A percentile compares a stretch with the other conserved stretches of the same genome.
Conservation (phyloP, 2,329 filamentous ascomycete species). For the Helicocarpus griseus region DNA sequence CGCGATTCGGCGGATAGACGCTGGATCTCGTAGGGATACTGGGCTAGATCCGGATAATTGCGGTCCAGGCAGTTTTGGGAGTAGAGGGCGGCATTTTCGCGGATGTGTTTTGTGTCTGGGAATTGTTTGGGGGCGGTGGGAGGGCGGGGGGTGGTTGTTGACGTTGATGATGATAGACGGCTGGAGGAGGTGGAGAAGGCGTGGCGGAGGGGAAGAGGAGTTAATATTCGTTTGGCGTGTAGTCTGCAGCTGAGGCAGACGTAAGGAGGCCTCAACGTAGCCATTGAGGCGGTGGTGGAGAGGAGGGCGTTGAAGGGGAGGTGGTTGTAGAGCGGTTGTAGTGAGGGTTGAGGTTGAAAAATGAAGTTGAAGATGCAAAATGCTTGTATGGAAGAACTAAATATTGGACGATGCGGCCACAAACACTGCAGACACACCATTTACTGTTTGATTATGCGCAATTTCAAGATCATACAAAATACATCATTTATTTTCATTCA, state of each 20-base stretch:
- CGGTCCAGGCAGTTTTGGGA: slow-evolving; percentile 73
- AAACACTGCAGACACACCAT: no score
- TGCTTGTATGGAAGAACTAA: no score
- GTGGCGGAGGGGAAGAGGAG: background rate
- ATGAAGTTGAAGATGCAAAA: background rate
- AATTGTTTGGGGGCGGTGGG: slow-evolving; percentile 67
- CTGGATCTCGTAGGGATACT: slow-evolving; percentile 44
- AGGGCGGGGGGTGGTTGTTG: slow-evolving; percentile 33
- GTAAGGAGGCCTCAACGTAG: slow-evolving; percentile 20
- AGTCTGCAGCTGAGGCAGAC: slow-evolving; percentile 27
- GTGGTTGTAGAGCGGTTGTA: background rate
- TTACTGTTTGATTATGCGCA: no score
- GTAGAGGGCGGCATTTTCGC: slow-evolving; percentile 71
- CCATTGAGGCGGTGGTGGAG: slow-evolving; percentile 13
- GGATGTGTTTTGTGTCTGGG: slow-evolving; percentile 83
- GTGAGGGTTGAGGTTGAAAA: background rate
- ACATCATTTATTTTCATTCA: no score
- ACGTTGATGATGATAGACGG: slow-evolving; percentile 8
- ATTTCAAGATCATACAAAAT: no score
- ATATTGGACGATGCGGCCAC: no score
- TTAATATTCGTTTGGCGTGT: slow-evolving; percentile 10
- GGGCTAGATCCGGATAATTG: slow-evolving; percentile 58
- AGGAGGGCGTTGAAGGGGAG: background rate
- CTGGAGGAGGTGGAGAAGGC: background rate
- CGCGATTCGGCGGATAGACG: slow-evolving; percentile 29